phyloP scores from a whole-genome alignment of 1,284 basidiomycete genomes.

The Cryptococcus wingfieldii region DNA sequence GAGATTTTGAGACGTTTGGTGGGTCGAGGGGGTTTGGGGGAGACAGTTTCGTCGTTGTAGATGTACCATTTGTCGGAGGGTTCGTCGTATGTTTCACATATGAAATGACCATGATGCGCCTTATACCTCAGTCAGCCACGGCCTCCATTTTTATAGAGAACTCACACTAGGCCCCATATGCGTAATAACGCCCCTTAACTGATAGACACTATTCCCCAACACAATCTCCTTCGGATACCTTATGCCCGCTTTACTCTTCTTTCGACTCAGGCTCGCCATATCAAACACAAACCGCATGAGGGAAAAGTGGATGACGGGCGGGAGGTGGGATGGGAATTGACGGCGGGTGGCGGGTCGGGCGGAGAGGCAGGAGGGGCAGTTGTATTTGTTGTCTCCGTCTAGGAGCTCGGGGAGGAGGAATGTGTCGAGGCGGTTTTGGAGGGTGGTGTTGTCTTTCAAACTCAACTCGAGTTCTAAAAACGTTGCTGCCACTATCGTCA shows the following conservation, averaged over 20 bases:
- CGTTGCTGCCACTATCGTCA: constrained; percentile 9
- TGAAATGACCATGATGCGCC: constrained; percentile 89
- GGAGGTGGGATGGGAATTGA: constrained; percentile 63
- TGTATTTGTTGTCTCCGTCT: constrained; percentile 79
- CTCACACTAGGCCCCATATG: constrained; percentile 65
- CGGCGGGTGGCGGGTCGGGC: constrained; percentile 71
- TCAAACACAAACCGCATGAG: constrained; percentile 85
- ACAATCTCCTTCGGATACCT: constrained; percentile 72
- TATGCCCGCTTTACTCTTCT: constrained; percentile 74
- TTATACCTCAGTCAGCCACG: constrained; percentile 44
- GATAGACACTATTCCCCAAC: constrained; percentile 56
- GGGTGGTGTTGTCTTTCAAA: constrained; percentile 61
- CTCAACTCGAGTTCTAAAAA: constrained; percentile 84
- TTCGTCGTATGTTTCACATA: constrained; percentile 77
- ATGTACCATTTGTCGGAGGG: constrained; percentile 70
- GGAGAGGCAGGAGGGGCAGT: constrained; percentile 64
- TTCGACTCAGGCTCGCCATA: constrained; percentile 65
- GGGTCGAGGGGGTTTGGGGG: constrained; percentile 15
- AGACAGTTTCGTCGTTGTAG: constrained; percentile 71
- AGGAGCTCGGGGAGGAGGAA: constrained; percentile 66
- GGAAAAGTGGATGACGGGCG: constrained; percentile 79
- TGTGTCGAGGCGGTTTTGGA: constrained; percentile 65
- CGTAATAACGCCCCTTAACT: constrained; percentile 72
- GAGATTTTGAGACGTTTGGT: constrained; percentile 9
- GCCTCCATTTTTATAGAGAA: neutral